Evolutionary conservation across 768 basidiomycete species (phyloP), one percentile per base, ranked within the genome.

Genomic region (Saitozyma sp.): DNA sequence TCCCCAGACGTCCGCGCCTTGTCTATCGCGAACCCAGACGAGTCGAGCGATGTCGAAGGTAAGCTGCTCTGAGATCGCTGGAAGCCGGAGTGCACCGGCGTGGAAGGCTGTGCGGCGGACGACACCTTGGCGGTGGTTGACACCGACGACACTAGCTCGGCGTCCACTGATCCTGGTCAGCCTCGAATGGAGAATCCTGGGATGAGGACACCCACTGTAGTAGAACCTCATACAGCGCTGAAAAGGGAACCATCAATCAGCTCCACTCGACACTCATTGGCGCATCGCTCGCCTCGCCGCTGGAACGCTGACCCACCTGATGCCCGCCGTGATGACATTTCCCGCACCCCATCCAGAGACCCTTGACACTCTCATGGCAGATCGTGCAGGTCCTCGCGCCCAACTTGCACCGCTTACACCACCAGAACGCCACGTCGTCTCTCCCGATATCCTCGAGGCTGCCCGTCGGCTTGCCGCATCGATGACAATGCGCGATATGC

Each of bases 291-390:
- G 45, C 13, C n/a, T 6, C 45, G 6, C 6, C n/a, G 45, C 45
- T 11, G 45, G 45, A 46, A 46, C n/a, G 29, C 14, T 16, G 40
- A 59, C 68, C 58, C n/a, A 60, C 66, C 42, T 68, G 62, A 62
- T 76, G 74, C 13, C 74, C 74, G 19, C 72, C 71, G 66, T 76
- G 74, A 40, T 65, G 48, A 50, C 74, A 76, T 45, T 64, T 58
- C 38, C 64, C 54, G 53, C 74, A 76, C 11, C 70, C 70, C 62
- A 76, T 58, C 62, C 62, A 70, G 8, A 76, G 42, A 0, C 74
- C 71, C 43, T 68, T 71, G 9, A 73, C 67, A 8, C 61, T 54
- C 42, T 56, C 37, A n/a, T 65, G 71, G 60, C 74, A 76, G 9
- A 73, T 52, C 8, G 61, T 62, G 58, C 74, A 76, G 4, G 20